These are phyloP conservation scores for Arthrobotrys megalospora DNA, from an alignment of 2,329 filamentous ascomycete genomes.

Conservation along the genomic window DNA sequence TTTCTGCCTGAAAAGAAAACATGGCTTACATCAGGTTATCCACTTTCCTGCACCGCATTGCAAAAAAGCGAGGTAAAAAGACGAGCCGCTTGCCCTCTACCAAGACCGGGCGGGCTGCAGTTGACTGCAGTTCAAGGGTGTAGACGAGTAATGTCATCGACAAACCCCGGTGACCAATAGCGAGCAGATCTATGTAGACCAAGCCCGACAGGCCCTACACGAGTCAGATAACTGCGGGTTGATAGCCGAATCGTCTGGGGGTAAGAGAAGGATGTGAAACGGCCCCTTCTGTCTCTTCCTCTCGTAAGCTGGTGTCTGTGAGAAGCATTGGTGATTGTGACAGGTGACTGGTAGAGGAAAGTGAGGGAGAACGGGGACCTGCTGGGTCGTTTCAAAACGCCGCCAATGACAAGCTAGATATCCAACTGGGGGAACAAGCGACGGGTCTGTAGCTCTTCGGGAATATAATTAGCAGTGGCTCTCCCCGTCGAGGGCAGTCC, in stretches of 20 bases:
- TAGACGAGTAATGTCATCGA: slow-evolving; percentile 51
- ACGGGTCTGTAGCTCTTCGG: slow-evolving; percentile 1
- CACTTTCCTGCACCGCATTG: not conserved
- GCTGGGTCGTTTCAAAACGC: slow-evolving; percentile 36
- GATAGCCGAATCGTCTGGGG: slow-evolving; percentile 41
- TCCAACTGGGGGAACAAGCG: not conserved
- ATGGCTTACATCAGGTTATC: slow-evolving; percentile 21
- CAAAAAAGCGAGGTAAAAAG: slow-evolving; percentile 21
- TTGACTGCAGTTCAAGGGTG: slow-evolving; percentile 10
- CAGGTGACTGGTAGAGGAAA: slow-evolving; percentile 37
- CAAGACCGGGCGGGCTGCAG: slow-evolving; percentile 22
- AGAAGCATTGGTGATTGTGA: slow-evolving; percentile 27
- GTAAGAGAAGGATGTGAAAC: slow-evolving; percentile 25
- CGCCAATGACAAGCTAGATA: slow-evolving; percentile 37
- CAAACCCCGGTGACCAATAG: slow-evolving; percentile 43
- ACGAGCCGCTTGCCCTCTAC: slow-evolving; percentile 22
- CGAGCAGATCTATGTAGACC: slow-evolving; percentile 25
- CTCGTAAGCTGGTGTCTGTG: slow-evolving; percentile 7
- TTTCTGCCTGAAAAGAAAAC: slow-evolving; percentile 50
- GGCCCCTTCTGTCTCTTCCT: slow-evolving; percentile 18
- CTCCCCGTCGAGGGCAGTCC: slow-evolving; percentile 9
- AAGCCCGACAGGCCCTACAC: slow-evolving; percentile 43
- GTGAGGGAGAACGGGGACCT: not conserved
- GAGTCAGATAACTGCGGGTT: slow-evolving; percentile 54
- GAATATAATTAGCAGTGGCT: slow-evolving; percentile 45